phyloP scores from a whole-genome alignment of 352 stramenopile genomes.

The Phytophthora pseudosyringae region DNA sequence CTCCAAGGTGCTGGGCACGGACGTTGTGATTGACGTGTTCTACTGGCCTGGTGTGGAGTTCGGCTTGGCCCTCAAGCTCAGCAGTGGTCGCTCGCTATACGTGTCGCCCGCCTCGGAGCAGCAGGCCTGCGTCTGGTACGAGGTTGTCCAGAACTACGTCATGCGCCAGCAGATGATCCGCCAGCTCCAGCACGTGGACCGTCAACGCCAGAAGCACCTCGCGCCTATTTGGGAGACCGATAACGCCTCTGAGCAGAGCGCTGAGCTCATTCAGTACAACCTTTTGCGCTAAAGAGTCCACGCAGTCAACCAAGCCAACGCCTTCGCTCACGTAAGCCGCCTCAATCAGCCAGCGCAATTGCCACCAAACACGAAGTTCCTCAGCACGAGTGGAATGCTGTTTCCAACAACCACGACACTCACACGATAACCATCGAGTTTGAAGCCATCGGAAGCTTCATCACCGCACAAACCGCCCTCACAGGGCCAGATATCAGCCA shows the following conservation, averaged over 20 bases:
- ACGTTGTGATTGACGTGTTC: constrained; percentile 58
- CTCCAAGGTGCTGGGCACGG: constrained; percentile 53
- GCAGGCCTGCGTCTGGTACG: constrained; percentile 67
- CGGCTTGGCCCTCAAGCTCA: constrained; percentile 57
- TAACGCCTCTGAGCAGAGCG: constrained; percentile 31
- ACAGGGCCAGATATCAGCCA: background rate
- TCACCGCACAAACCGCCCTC: background rate
- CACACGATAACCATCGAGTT: constrained; percentile 20
- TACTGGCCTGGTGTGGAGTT: constrained; percentile 60
- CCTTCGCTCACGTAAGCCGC: background rate
- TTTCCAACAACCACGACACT: constrained; percentile 10
- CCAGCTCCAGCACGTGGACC: constrained; percentile 48
- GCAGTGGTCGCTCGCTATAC: constrained; percentile 52
- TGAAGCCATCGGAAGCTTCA: constrained; percentile 43
- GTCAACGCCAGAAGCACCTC: constrained; percentile 49
- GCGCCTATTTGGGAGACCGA: constrained; percentile 50
- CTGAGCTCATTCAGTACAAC: constrained; percentile 25
- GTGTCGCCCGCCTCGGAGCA: constrained; percentile 58
- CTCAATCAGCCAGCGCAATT: background rate
- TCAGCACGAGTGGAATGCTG: constrained; percentile 23
- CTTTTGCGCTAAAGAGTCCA: constrained; percentile 22
- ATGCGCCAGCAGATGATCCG: constrained; percentile 39
- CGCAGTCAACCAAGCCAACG: constrained; percentile 2
- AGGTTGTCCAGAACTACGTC: constrained; percentile 64
- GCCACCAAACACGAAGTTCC: constrained; percentile 1